A percentile compares a stretch with the other conserved stretches of the same genome.
These are phyloP conservation scores for Glycine soja DNA, from an alignment of 306 rosid genomes.

Conservation along the genomic window DNA sequence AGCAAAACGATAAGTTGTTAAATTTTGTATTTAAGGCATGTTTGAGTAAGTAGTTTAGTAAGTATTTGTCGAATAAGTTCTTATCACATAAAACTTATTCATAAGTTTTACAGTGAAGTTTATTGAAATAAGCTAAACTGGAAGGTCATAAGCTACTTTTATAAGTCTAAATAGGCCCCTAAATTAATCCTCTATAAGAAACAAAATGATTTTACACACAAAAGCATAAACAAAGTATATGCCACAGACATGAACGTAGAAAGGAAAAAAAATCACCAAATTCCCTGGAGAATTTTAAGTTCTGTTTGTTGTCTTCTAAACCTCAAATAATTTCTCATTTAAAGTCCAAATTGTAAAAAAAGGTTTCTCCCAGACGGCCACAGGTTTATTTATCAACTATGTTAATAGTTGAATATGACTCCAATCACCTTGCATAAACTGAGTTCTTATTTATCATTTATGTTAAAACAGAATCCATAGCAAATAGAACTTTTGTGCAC, in stretches of 20 bases:
- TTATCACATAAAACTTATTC: neutral
- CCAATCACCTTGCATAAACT: neutral
- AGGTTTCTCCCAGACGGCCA: neutral
- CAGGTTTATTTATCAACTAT: neutral
- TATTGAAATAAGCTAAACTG: neutral
- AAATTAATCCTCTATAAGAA: constrained; percentile 1
- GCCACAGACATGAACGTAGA: neutral
- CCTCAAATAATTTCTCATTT: neutral
- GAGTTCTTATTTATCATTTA: neutral
- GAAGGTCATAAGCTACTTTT: neutral
- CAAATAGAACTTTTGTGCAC: neutral
- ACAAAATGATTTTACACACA: neutral
- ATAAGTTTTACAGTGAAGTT: neutral
- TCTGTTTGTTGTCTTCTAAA: constrained; percentile 10
- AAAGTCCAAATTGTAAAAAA: constrained; percentile 11
- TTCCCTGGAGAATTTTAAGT: neutral
- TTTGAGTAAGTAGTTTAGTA: neutral
- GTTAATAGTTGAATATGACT: constrained; percentile 22
- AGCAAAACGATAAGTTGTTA: neutral
- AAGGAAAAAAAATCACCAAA: constrained; percentile 4
- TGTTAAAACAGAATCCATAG: neutral
- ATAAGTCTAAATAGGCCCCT: neutral
- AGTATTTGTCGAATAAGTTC: neutral
- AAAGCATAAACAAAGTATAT: neutral
- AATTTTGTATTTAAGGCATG: neutral